Conservation (phyloP, 176 grass and related monocot species). For the Rhynchospora breviuscula region DNA sequence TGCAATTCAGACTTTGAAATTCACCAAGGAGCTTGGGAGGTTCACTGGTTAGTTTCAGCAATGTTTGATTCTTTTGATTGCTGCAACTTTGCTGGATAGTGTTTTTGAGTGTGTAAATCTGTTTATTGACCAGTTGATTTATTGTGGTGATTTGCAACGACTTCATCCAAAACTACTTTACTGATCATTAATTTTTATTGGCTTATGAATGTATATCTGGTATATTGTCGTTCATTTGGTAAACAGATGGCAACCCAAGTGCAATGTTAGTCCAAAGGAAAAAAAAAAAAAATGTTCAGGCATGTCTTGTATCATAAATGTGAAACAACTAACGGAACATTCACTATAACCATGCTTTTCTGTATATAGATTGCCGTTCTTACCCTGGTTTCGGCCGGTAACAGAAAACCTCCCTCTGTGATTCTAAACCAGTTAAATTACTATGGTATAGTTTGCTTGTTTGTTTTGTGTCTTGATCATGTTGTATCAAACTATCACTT, state of each 20-base stretch:
- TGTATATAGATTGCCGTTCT: background rate
- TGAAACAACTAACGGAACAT: background rate
- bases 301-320: background rate
- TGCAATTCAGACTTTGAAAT: constrained; percentile 89
- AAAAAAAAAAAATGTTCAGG: background rate
- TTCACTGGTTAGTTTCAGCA: constrained; percentile 49
- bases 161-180: background rate
- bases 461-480: background rate
- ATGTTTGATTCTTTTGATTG: background rate
- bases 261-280: background rate
- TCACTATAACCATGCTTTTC: background rate
- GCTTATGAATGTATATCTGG: background rate
- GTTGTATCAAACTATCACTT: background rate
- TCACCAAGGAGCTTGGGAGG: constrained; percentile 72
- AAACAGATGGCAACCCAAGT: background rate
- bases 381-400: background rate
- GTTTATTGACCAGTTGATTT: background rate
- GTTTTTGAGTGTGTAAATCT: background rate
- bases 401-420: background rate
- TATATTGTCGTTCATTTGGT: background rate
- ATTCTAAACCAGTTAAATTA: background rate
- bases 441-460: background rate
- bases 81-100: background rate
- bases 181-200: background rate
- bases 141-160: background rate